Evolutionary conservation across 306 rosid genomes (phyloP), one percentile per base, ranked within the genome.

Genomic region (Alnus rubra): DNA sequence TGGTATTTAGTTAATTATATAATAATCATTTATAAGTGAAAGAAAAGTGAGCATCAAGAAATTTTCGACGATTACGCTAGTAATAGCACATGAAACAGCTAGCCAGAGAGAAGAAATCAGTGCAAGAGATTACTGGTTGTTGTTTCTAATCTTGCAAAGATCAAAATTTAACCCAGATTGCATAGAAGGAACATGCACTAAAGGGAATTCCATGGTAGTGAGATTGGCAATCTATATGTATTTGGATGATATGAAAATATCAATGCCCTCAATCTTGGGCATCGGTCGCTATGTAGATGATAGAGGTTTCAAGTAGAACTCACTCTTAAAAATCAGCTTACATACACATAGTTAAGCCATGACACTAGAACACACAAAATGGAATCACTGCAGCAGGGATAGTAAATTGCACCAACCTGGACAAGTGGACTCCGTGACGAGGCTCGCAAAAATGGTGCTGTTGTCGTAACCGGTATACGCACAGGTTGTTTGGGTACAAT

Each of bases 391-490:
- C 49, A 67, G 39, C 33, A 39, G 28, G 42, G 51, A 7, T 18
- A 67, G 31, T 1, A 7, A 44, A 15, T 45, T 19, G 78, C 50
- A 87, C 88, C 75, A 78, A 93, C 98, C 97, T 74, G 90, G 74
- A 79, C 98, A 95, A 79, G 77, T 84, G 70, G 89, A 64, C 3
- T 75, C 77, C 0, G 81, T 63, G n/a, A 74, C 37, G 55, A 86
- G 78, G 47, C 28, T 1, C 1, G 89, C 58, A 48, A 83, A 80
- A 84, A 95, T 87, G 73, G 73, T 76, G 50, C 8, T 10, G 37
- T 42, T 49, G 49, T n/a, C 75, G 79, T 74, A 95, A 79, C 98
- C 98, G 2, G 82, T 77, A 54, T 92, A 95, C 54, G 81, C 91
- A 70, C 98, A 95, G 12, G 78, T 56, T 2, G 89, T 82, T 74